Base-by-base conservation (phyloP, 306 rosid species). In the Betula pendula region DNA sequence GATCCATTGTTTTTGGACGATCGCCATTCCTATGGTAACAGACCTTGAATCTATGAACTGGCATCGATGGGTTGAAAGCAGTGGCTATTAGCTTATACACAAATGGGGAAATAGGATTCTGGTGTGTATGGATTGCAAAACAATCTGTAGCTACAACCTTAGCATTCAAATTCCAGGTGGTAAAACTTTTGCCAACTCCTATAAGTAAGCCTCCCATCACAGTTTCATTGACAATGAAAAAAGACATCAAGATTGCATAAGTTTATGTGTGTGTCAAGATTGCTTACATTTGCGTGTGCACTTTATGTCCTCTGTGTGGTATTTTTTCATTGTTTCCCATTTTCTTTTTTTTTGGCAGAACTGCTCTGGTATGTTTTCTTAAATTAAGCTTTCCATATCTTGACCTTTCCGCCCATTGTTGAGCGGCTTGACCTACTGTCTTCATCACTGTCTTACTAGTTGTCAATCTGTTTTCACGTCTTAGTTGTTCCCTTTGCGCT, bases 1-100 rank as follows among this genome's bases (percentile, higher is more conserved):
- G 66, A 48, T 35, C 40, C 15, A 8, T 56, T 83, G 40, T 68
- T 56, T 42, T 59, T 25, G 68, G 70, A 12, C 14, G 27, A 59
- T 65, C 38, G 5, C 27, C 27, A 9, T 35, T 65, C 70, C 27
- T 65, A n/a, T 38, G 5, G 14, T 19, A 33, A 29, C 13, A 8
- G 43, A 62, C 44, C 44, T 29, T 8, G 22, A 31, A 62, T 62
- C 22, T 17, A 16, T 62, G 48, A 17, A 38, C 47, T 65, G 8
- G 70, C 19, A 35, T 33, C 4, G 29, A 29, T 8, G 22, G 68
- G 13, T 33, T 65, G 70, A 65, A 65, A 19, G 38, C 22, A 38
- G 14, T 35, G 70, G 70, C 25, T n/a, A 4, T 62, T 19, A 65
- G 35, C 24, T 65, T 33, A 17, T 35, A 38, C 27, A 65, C 48